Conservation (phyloP, 805 yeast species). For the Spathaspora hagerdaliae region DNA sequence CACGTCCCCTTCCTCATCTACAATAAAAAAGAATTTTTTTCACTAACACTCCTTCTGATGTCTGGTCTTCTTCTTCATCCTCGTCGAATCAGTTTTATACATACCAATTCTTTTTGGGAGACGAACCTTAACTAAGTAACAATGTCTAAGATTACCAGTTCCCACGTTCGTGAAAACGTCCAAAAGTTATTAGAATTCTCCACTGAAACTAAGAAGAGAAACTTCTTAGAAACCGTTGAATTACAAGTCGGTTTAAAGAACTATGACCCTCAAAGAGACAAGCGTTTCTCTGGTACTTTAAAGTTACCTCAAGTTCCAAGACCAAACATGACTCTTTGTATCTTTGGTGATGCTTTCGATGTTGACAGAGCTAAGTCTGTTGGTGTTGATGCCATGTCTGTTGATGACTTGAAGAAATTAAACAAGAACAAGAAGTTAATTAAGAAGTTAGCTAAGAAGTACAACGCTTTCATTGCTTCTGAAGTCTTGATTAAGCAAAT, state of each 20-base stretch:
- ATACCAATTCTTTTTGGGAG: conserved; percentile 66
- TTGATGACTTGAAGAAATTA: conserved; percentile 98
- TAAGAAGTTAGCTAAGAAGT: conserved; percentile 99
- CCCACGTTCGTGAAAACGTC: conserved; percentile 97
- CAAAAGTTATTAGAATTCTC: conserved; percentile 87
- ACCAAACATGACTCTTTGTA: conserved; percentile 99
- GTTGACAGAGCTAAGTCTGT: conserved; percentile 99
- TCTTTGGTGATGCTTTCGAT: conserved; percentile 99
- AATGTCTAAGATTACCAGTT: conserved; percentile 86
- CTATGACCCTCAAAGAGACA: conserved; percentile 99
- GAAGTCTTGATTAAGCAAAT: conserved; percentile 99
- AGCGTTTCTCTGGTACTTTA: conserved; percentile 99
- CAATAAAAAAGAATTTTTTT: background rate
- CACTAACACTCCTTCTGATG: background rate
- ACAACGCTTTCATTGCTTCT: conserved; percentile 99
- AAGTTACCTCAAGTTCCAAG: conserved; percentile 99
- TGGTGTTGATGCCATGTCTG: conserved; percentile 99
- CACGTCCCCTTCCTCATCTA: too few relatives aligned
- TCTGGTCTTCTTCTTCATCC: conserved; percentile 27
- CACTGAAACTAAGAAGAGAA: conserved; percentile 97
- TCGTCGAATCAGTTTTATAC: conserved; percentile 53
- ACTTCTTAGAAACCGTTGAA: conserved; percentile 99
- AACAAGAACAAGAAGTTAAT: conserved; percentile 99
- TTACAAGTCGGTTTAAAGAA: conserved; percentile 99
- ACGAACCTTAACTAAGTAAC: conserved; percentile 42